A percentile compares a stretch with the other conserved stretches of the same genome.
Evolutionary conservation across 768 basidiomycete genomes (phyloP).

Genomic region (Tricholoma saponaceum): DNA sequence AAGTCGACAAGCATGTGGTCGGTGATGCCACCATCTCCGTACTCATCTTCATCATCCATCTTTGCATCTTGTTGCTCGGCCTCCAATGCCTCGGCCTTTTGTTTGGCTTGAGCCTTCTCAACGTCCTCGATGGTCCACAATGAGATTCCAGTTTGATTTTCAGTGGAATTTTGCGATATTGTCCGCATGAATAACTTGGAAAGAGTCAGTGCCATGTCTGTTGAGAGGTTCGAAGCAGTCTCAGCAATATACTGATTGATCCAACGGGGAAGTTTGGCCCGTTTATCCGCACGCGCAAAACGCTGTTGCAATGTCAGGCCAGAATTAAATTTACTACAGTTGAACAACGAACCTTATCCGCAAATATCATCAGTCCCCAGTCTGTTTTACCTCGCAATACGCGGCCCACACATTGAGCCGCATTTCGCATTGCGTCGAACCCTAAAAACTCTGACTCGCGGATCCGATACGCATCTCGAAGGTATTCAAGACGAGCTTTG

Average conservation of each 20-base stretch:
- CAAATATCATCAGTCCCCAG: constrained; percentile 99
- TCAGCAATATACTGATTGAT: constrained; percentile 99
- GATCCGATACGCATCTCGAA: constrained; percentile 97
- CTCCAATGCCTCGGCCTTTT: constrained; percentile 59
- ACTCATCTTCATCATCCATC: constrained; percentile 54
- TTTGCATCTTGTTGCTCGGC: constrained; percentile 36
- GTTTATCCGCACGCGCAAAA: constrained; percentile 88
- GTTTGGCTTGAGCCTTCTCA: constrained; percentile 78
- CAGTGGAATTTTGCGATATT: constrained; percentile 98
- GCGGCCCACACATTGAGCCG: constrained; percentile 97
- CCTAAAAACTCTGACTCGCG: constrained; percentile 98
- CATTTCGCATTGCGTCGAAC: constrained; percentile 99
- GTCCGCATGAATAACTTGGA: constrained; percentile 96
- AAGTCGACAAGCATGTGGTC: constrained; percentile 60
- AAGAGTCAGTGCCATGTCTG: constrained; percentile 93
- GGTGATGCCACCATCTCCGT: constrained; percentile 63
- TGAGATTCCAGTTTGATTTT: constrained; percentile 91
- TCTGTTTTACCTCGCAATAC: constrained; percentile 98
- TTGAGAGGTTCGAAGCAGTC: constrained; percentile 93
- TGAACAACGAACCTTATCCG: constrained; percentile 76
- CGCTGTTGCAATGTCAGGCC: constrained; percentile 43
- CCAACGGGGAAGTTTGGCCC: constrained; percentile 96
- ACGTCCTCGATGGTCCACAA: constrained; percentile 95
- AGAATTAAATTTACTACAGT: background rate
- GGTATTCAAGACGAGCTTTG: constrained; percentile 94